Evolutionary conservation across 2,329 filamentous ascomycete genomes (phyloP).

Genomic region (Septoria linicola): DNA sequence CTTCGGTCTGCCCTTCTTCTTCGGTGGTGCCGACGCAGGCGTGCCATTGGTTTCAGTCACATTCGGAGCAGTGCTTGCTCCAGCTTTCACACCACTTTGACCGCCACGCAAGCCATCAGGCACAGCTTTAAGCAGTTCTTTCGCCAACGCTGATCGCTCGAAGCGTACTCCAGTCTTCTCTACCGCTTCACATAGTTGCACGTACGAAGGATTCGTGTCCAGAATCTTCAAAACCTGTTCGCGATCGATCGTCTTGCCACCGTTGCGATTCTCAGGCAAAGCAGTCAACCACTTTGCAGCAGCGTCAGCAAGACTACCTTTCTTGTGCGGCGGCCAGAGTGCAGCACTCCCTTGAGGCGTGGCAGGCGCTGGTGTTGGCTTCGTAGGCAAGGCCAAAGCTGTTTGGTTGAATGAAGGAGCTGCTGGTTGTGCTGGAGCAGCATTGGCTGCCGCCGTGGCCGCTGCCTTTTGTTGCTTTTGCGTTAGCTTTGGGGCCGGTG

Average conservation of each 20-base stretch:
- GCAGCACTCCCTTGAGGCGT: conserved; percentile 31
- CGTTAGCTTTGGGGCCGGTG: neutral
- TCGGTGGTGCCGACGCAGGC: conserved; percentile 14
- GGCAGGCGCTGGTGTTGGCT: conserved; percentile 3
- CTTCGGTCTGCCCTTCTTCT: conserved; percentile 26
- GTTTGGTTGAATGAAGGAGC: conserved; percentile 1
- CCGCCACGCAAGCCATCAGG: conserved; percentile 39
- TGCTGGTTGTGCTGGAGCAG: conserved; percentile 2
- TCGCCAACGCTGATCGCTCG: conserved; percentile 55
- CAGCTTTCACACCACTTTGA: conserved; percentile 13
- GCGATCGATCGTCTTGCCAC: conserved; percentile 39
- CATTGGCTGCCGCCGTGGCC: neutral
- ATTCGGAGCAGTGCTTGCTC: neutral
- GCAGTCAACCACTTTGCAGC: conserved; percentile 50
- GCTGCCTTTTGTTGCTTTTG: conserved; percentile 12
- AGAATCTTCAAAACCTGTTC: conserved; percentile 50
- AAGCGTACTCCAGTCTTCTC: conserved; percentile 52
- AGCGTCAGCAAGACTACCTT: conserved; percentile 50
- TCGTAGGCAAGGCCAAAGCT: conserved; percentile 1
- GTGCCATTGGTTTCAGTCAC: conserved; percentile 2
- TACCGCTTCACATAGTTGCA: conserved; percentile 54
- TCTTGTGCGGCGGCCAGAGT: conserved; percentile 55
- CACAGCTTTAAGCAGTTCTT: conserved; percentile 49
- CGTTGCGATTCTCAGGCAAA: conserved; percentile 48
- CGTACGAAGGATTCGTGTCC: conserved; percentile 56